Conservation (phyloP, 2,329 filamentous ascomycete genomes). For the Pseudogymnoascus sp. region DNA sequence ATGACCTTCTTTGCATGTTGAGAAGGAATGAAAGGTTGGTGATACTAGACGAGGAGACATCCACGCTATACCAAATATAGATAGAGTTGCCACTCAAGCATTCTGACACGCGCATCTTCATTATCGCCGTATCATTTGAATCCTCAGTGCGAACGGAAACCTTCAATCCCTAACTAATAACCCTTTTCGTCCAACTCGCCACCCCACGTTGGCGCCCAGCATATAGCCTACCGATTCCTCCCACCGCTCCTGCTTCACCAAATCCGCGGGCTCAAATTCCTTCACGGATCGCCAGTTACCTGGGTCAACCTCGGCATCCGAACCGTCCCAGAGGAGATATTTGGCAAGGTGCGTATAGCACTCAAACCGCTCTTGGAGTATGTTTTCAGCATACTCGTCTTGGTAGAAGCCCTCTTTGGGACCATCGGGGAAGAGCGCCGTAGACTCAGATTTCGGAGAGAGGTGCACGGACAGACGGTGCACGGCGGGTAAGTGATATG, state of each 20-base stretch:
- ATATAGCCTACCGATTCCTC: conserved; percentile 37
- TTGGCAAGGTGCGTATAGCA: conserved; percentile 27
- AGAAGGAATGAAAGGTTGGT: not conserved
- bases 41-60: not conserved
- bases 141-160: not conserved
- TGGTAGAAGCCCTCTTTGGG: conserved; percentile 28
- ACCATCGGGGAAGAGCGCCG: conserved; percentile 13
- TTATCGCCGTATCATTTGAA: not conserved
- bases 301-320: conserved; percentile 25
- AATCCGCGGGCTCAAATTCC: conserved; percentile 44
- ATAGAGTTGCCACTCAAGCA: not conserved
- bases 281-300: conserved; percentile 37
- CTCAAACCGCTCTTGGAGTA: conserved; percentile 19
- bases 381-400: conserved; percentile 18
- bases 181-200: conserved; percentile 39
- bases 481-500: conserved; percentile 42
- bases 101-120: not conserved
- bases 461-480: conserved; percentile 48
- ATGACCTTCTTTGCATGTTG: not conserved
- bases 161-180: conserved; percentile 33
- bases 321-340: conserved; percentile 24
- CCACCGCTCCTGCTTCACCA: conserved; percentile 39
- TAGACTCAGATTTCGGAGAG: conserved; percentile 28
- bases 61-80: not conserved
- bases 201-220: conserved; percentile 30